Evolutionary conservation across 2,329 filamentous ascomycete genomes (phyloP).

Genomic region (Penicillium occitanis): DNA sequence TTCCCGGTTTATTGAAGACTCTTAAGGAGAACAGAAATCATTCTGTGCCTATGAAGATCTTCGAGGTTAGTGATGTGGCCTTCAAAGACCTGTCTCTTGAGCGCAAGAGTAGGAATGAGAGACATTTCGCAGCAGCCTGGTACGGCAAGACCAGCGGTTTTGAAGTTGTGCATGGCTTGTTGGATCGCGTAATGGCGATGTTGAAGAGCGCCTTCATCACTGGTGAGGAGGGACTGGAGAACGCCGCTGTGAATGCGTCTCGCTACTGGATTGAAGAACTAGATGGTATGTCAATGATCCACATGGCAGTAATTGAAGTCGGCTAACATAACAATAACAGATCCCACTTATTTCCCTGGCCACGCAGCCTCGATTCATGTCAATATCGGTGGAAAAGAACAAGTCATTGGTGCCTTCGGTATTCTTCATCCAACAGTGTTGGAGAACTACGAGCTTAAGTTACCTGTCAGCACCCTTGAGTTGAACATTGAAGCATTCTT

Average conservation of each 20-base stretch:
- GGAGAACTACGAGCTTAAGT: slow-evolving; percentile 89
- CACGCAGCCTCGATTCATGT: slow-evolving; percentile 84
- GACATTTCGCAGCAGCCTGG: slow-evolving; percentile 93
- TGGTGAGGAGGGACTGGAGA: slow-evolving; percentile 67
- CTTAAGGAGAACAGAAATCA: slow-evolving; percentile 91
- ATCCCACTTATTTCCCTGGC: slow-evolving; percentile 87
- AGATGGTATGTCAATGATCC: slow-evolving; percentile 55
- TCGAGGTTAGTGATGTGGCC: slow-evolving; percentile 86
- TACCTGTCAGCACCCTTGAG: slow-evolving; percentile 91
- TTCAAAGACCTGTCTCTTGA: slow-evolving; percentile 83
- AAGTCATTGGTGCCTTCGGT: slow-evolving; percentile 83
- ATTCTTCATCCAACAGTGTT: slow-evolving; percentile 91
- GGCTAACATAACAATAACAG: slow-evolving; percentile 34
- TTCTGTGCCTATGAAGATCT: slow-evolving; percentile 84
- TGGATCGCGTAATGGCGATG: slow-evolving; percentile 92
- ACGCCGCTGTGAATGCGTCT: slow-evolving; percentile 58
- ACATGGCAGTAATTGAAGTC: not conserved
- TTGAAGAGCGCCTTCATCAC: slow-evolving; percentile 78
- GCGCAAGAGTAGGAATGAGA: slow-evolving; percentile 85
- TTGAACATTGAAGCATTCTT: slow-evolving; percentile 93
- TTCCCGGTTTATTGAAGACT: slow-evolving; percentile 89
- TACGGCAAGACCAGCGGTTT: slow-evolving; percentile 94
- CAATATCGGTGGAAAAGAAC: slow-evolving; percentile 69
- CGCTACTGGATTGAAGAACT: slow-evolving; percentile 96
- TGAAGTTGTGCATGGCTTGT: slow-evolving; percentile 88